A percentile compares a stretch with the other conserved stretches of the same genome.
These are phyloP conservation scores for Serpula lacrymans DNA, from an alignment of 768 basidiomycete species.

Conservation along the genomic window DNA sequence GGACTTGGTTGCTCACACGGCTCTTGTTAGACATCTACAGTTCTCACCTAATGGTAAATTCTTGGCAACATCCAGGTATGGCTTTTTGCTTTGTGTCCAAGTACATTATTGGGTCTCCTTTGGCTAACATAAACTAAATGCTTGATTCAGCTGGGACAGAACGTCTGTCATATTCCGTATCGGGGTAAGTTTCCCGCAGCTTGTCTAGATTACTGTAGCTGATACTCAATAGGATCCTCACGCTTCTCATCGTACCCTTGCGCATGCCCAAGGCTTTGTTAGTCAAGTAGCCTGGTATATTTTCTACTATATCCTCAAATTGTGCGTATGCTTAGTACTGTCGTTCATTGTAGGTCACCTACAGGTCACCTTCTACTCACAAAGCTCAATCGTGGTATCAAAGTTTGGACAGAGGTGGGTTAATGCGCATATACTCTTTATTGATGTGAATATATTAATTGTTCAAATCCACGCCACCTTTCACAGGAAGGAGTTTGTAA, in stretches of 20 bases:
- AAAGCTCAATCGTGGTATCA: constrained; percentile 60
- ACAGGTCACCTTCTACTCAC: constrained; percentile 60
- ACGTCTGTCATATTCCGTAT: constrained; percentile 67
- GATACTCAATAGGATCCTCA: constrained; percentile 47
- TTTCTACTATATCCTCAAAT: not conserved
- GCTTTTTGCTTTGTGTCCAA: not conserved
- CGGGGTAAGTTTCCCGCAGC: constrained; percentile 39
- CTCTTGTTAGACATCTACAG: constrained; percentile 68
- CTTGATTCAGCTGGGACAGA: constrained; percentile 58
- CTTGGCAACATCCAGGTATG: constrained; percentile 68
- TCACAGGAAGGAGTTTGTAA: constrained; percentile 64
- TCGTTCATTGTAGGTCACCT: constrained; percentile 51
- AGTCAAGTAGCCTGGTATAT: constrained; percentile 71
- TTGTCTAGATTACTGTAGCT: constrained; percentile 1
- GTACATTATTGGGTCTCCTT: not conserved
- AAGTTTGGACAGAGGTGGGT: constrained; percentile 69
- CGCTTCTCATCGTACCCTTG: constrained; percentile 57
- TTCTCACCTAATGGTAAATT: constrained; percentile 76
- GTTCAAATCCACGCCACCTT: constrained; percentile 5
- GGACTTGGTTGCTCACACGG: constrained; percentile 61
- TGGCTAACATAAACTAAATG: not conserved
- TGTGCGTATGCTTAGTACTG: constrained; percentile 3
- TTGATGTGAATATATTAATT: not conserved
- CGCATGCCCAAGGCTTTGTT: constrained; percentile 69
- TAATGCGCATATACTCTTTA: not conserved